Evolutionary conservation across 1,139 yeast species (phyloP), one percentile per base, ranked within the genome.

Genomic region (Zygotorulaspora mrakii): DNA sequence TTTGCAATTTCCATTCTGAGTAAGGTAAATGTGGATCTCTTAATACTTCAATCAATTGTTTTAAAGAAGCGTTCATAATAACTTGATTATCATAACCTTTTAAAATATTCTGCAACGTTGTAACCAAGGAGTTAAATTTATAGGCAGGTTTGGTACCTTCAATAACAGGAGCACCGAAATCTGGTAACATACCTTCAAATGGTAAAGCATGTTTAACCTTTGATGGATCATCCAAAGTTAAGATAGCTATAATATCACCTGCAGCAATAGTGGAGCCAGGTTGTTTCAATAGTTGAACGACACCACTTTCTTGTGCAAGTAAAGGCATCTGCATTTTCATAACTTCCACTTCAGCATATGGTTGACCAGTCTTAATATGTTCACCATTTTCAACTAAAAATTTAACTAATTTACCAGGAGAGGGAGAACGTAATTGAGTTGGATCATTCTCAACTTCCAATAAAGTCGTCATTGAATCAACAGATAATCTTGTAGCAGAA

Each of bases 251-350:
- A 49, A 94, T 89, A 61, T 91, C 98, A 67, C 98, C 98, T 35
- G 97, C 96, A 57, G 79, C 79, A 46, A 91, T 83, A 28, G 95
- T 87, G 8, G 96, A 82, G 44, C 99, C 99, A n/a, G 98, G 97
- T 67, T 94, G 98, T 66, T 91, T 89, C 61, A 91, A 79, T 39
- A 88, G 73, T 69, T 91, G 96, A 37, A 89, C 88, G 46, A 77
- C 72, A 73, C 99, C 99, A 59, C 85, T 82, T 65, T 89, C 98
- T 65, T 80, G 87, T 23, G 96, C 91, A 58, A 87, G 72, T 59
- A 89, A 73, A 37, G 94, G 94, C 94, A 85, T 85, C 65, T 85
- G 83, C 97, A 89, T 89, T 69, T 91, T 91, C 99, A 91, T 91
- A 53, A 91, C 98, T 70, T 91, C 99, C 44, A 91, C 96, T 69